Evolutionary conservation across 495 filamentous ascomycete species (phyloP).

Genomic region (Chaetomium cochliodes): DNA sequence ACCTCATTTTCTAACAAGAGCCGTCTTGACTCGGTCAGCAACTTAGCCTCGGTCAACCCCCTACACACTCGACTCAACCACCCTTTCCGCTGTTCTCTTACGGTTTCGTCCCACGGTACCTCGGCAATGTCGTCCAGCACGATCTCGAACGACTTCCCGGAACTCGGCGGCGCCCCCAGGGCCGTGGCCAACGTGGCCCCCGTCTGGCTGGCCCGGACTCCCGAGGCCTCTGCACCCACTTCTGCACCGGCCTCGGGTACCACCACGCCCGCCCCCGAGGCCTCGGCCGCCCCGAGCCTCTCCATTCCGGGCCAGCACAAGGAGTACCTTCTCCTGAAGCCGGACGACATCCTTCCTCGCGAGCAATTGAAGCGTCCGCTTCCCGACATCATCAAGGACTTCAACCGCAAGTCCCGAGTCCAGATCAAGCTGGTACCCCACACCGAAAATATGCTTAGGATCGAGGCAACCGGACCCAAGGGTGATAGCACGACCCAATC

Average conservation of each 20-base stretch:
- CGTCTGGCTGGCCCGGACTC: slow-evolving; percentile 53
- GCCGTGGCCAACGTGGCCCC: slow-evolving; percentile 57
- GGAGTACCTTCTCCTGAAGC: slow-evolving; percentile 68
- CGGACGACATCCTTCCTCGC: slow-evolving; percentile 67
- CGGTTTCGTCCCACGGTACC: slow-evolving; percentile 7
- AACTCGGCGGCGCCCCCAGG: slow-evolving; percentile 71
- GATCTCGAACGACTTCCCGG: slow-evolving; percentile 83
- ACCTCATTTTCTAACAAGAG: neutral
- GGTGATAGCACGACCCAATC: slow-evolving; percentile 71
- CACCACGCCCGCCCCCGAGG: slow-evolving; percentile 52
- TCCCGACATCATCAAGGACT: slow-evolving; percentile 76
- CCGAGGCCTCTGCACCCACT: slow-evolving; percentile 43
- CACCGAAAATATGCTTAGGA: slow-evolving; percentile 66
- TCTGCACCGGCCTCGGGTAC: slow-evolving; percentile 60
- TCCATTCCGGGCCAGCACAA: slow-evolving; percentile 74
- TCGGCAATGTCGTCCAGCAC: neutral
- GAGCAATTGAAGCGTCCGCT: slow-evolving; percentile 79
- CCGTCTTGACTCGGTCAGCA: neutral
- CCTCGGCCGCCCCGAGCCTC: slow-evolving; percentile 57
- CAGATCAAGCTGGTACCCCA: slow-evolving; percentile 70
- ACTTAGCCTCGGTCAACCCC: neutral
- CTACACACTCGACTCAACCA: neutral
- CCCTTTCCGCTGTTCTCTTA: slow-evolving; percentile 4
- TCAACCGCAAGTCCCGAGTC: slow-evolving; percentile 84
- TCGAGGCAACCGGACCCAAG: slow-evolving; percentile 76